Percentiles rank a stretch among this genome's conserved stretches.
phyloP scores from a whole-genome alignment of 2,329 filamentous ascomycete genomes.

The Aspergillus luchuensis region DNA sequence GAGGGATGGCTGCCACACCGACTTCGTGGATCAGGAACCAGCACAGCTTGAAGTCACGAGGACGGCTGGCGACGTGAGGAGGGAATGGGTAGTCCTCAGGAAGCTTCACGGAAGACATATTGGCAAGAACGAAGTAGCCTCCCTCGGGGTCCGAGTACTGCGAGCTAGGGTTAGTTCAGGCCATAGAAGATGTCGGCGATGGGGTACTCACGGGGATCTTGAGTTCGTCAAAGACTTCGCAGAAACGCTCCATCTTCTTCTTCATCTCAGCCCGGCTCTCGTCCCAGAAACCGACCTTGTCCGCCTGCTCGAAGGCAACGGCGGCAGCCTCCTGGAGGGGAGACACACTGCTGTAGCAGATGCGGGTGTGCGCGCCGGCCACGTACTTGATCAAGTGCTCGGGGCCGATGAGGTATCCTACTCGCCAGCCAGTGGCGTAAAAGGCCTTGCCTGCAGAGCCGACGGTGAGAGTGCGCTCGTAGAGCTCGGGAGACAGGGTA shows the following conservation, averaged over 20 bases:
- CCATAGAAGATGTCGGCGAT: background rate
- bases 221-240: constrained; percentile 75
- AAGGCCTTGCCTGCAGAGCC: constrained; percentile 98
- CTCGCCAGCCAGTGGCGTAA: constrained; percentile 95
- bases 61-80: constrained; percentile 78
- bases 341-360: constrained; percentile 92
- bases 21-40: constrained; percentile 98
- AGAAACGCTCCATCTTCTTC: constrained; percentile 83
- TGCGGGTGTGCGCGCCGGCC: constrained; percentile 87
- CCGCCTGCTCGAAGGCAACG: constrained; percentile 90
- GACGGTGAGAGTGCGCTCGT: constrained; percentile 84
- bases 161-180: constrained; percentile 5
- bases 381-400: constrained; percentile 89
- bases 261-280: constrained; percentile 83
- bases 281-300: constrained; percentile 84
- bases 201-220: constrained; percentile 58
- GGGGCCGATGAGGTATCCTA: constrained; percentile 91
- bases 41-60: constrained; percentile 88
- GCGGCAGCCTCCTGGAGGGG: constrained; percentile 93
- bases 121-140: constrained; percentile 95
- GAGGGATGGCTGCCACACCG: constrained; percentile 92
- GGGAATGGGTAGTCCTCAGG: constrained; percentile 87
- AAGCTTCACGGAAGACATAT: constrained; percentile 83
- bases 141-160: constrained; percentile 88
- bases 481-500: constrained; percentile 86